Evolutionary conservation across 31 red algal species (phyloP).

Genomic region (Endocladia muricata): DNA sequence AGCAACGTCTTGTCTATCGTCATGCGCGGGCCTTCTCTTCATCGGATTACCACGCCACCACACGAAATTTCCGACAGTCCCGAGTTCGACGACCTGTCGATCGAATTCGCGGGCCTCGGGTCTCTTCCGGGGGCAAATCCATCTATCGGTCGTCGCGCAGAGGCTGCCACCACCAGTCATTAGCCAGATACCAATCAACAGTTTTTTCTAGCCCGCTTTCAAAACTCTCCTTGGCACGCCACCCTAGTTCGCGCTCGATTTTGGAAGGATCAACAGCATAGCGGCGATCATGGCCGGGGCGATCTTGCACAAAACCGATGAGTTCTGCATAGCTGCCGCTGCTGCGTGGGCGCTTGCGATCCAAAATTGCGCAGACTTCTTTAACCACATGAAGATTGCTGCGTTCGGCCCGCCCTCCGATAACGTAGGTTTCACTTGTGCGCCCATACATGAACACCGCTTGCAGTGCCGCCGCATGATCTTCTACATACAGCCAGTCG

Average conservation of each 20-base stretch:
- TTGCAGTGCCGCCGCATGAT: slow-evolving; percentile 82
- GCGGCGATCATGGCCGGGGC: slow-evolving; percentile 78
- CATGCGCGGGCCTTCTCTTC: too few relatives aligned
- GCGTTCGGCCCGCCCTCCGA: slow-evolving; percentile 80
- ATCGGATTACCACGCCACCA: too few relatives aligned
- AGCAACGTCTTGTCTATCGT: too few relatives aligned
- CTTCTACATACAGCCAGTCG: slow-evolving; percentile 81
- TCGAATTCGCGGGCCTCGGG: too few relatives aligned
- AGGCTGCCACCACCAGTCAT: too few relatives aligned
- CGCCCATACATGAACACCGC: slow-evolving; percentile 71
- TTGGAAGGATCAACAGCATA: slow-evolving; percentile 88
- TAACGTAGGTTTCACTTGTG: slow-evolving; percentile 79
- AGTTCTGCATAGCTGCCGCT: slow-evolving; percentile 23
- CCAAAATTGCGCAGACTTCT: slow-evolving; percentile 42
- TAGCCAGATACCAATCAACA: slow-evolving; percentile 54
- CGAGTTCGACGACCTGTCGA: too few relatives aligned
- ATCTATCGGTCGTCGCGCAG: too few relatives aligned
- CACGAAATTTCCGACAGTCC: too few relatives aligned
- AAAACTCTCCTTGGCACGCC: slow-evolving; percentile 56
- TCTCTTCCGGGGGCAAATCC: too few relatives aligned
- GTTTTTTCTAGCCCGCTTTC: slow-evolving; percentile 60
- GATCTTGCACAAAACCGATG: slow-evolving; percentile 73
- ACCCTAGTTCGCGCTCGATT: slow-evolving; percentile 76
- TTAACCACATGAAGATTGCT: slow-evolving; percentile 80
- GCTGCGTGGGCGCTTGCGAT: slow-evolving; percentile 5